Conservation (phyloP, 495 filamentous ascomycete genomes). For the Penicillium robsamsonii region DNA sequence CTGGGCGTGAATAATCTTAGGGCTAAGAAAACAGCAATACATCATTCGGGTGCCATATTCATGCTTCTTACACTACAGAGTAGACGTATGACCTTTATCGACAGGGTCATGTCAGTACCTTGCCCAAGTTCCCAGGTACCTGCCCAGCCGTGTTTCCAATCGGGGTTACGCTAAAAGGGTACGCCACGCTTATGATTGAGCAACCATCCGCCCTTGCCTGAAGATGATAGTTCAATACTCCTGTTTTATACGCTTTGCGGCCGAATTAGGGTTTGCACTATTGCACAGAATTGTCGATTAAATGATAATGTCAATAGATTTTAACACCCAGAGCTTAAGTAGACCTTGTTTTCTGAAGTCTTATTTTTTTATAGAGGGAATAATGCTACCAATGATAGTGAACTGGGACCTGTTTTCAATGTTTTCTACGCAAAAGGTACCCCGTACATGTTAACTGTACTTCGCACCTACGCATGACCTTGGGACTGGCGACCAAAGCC, state of each 20-base stretch:
- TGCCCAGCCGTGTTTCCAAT: constrained; percentile 24
- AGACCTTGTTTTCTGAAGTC: neutral
- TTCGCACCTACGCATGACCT: constrained; percentile 3
- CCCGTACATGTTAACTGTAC: neutral
- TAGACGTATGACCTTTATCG: neutral
- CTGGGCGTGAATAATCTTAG: neutral
- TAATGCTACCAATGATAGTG: neutral
- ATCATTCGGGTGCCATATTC: neutral
- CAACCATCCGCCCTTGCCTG: constrained; percentile 25
- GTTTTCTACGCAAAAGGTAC: neutral
- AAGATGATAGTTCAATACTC: constrained; percentile 3
- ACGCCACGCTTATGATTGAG: constrained; percentile 26
- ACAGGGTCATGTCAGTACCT: neutral
- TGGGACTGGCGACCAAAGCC: constrained; percentile 5
- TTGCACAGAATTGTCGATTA: constrained; percentile 6
- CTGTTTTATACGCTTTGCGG: neutral
- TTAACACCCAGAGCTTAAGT: constrained; percentile 8
- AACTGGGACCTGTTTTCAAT: neutral
- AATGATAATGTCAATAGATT: neutral
- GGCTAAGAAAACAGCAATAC: neutral
- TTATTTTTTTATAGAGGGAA: neutral
- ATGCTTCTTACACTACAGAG: neutral
- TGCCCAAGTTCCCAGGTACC: neutral
- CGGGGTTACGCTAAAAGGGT: constrained; percentile 19
- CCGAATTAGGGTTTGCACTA: constrained; percentile 4